Percentiles rank a stretch among this genome's conserved stretches.
These are phyloP conservation scores for Podaxis mareebaensis DNA, from an alignment of 768 basidiomycete genomes.

Conservation along the genomic window DNA sequence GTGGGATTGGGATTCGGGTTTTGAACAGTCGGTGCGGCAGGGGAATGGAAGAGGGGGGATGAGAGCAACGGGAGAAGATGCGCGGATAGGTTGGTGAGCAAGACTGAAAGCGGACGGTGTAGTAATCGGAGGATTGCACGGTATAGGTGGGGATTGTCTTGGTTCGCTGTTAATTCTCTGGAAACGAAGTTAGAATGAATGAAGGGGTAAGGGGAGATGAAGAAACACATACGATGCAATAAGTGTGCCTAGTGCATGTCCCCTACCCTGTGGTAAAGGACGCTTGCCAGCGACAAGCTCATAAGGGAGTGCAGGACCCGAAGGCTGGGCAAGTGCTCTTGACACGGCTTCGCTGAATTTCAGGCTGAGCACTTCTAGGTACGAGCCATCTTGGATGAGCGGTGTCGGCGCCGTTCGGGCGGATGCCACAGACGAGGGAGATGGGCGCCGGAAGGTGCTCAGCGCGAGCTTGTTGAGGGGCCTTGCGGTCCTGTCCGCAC, in stretches of 20 bases:
- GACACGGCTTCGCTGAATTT: slow-evolving; percentile 83
- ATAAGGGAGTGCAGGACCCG: slow-evolving; percentile 46
- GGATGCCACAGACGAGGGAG: slow-evolving; percentile 42
- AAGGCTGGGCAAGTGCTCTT: slow-evolving; percentile 68
- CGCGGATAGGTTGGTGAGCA: slow-evolving; percentile 69
- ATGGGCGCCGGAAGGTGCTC: slow-evolving; percentile 56
- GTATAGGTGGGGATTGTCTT: slow-evolving; percentile 62
- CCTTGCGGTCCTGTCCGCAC: slow-evolving; percentile 46
- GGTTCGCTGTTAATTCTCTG: slow-evolving; percentile 71
- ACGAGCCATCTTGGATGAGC: slow-evolving; percentile 76
- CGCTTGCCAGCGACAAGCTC: slow-evolving; percentile 68
- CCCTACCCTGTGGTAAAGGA: slow-evolving; percentile 75
- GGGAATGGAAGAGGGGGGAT: slow-evolving; percentile 58
- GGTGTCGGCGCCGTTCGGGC: slow-evolving; percentile 39
- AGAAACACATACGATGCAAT: slow-evolving; percentile 63
- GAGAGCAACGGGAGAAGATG: slow-evolving; percentile 67
- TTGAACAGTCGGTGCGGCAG: slow-evolving; percentile 51
- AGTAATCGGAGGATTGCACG: slow-evolving; percentile 72
- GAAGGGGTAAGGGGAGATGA: slow-evolving; percentile 12
- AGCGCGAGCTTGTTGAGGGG: slow-evolving; percentile 61
- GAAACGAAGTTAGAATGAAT: slow-evolving; percentile 18
- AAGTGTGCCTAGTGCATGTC: slow-evolving; percentile 61
- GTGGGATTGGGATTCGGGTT: slow-evolving; percentile 58
- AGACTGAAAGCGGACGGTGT: slow-evolving; percentile 75
- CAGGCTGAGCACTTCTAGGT: slow-evolving; percentile 72